These are phyloP conservation scores for Kluyveromyces sp. DNA, from an alignment of 1,139 yeast species.

Conservation along the genomic window DNA sequence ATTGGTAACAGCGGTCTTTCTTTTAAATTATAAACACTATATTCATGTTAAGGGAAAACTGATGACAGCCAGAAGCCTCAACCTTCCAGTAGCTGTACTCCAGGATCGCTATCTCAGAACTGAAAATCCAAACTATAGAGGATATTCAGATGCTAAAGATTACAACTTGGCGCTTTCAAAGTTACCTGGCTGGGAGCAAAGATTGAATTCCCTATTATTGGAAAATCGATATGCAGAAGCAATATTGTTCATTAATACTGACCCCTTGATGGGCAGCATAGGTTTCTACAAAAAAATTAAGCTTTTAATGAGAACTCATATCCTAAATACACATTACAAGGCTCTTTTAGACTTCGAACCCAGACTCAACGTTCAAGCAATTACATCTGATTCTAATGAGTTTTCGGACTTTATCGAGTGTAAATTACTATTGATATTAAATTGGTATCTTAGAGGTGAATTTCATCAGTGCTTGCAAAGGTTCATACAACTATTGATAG, in stretches of 20 bases:
- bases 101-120: constrained; percentile 8
- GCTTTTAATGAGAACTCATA: neutral
- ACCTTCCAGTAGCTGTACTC: constrained; percentile 5
- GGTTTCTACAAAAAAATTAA: neutral
- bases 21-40: no score
- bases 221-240: constrained; percentile 1
- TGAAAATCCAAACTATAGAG: constrained; percentile 1
- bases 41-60: neutral
- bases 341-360: constrained; percentile 3
- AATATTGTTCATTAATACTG: constrained; percentile 2
- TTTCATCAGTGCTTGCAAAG: constrained; percentile 18
- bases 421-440: constrained; percentile 14
- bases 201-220: neutral
- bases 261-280: neutral
- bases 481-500: constrained; percentile 15
- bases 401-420: constrained; percentile 7
- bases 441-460: constrained; percentile 19
- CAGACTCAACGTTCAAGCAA: neutral
- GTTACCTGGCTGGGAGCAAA: constrained; percentile 1
- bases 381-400: neutral
- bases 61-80: neutral
- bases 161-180: neutral
- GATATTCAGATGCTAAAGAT: no score
- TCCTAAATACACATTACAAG: constrained; percentile 1
- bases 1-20: no score